A percentile compares a stretch with the other conserved stretches of the same genome.
Conservation (phyloP, 768 basidiomycete genomes). For the Auricularia heimuer region DNA sequence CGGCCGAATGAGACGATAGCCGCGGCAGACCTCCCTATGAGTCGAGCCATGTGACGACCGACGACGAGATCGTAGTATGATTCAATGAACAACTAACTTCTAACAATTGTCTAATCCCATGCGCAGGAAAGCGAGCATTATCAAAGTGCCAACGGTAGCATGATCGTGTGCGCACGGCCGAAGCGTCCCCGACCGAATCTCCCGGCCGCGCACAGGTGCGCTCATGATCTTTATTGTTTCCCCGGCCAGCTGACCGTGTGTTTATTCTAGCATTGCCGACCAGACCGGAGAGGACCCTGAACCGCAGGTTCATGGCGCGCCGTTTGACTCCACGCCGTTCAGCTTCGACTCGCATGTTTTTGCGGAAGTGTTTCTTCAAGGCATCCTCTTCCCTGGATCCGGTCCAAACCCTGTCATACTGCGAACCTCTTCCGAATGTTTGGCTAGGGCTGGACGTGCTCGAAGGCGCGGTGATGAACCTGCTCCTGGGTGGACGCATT, state of each 20-base stretch:
- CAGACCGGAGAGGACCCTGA: conserved; percentile 1
- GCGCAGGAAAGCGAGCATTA: too few species aligned
- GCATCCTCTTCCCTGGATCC: conserved; percentile 27
- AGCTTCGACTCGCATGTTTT: conserved; percentile 26
- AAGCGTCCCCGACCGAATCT: conserved; percentile 12
- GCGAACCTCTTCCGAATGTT: too few species aligned
- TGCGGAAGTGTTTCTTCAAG: conserved; percentile 23
- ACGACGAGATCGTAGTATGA: too few species aligned
- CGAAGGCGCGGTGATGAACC: conserved; percentile 15
- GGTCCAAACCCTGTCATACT: background rate
- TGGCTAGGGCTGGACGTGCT: too few species aligned
- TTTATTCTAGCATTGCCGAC: conserved; percentile 13
- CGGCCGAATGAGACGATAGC: conserved; percentile 10
- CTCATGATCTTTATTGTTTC: too few species aligned
- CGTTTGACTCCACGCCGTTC: conserved; percentile 24
- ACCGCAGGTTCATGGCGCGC: conserved; percentile 11
- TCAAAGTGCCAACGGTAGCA: too few species aligned
- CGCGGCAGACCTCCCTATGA: conserved; percentile 16
- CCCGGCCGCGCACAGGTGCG: conserved; percentile 14
- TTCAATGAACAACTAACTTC: too few species aligned
- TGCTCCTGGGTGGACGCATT: conserved; percentile 3
- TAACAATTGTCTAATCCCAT: too few species aligned
- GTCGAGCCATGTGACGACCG: conserved; percentile 3
- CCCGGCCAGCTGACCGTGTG: too few species aligned
- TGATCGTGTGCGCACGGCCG: conserved; percentile 17